phyloP scores from a whole-genome alignment of 345 rosid genomes.

The Angophora floribunda region DNA sequence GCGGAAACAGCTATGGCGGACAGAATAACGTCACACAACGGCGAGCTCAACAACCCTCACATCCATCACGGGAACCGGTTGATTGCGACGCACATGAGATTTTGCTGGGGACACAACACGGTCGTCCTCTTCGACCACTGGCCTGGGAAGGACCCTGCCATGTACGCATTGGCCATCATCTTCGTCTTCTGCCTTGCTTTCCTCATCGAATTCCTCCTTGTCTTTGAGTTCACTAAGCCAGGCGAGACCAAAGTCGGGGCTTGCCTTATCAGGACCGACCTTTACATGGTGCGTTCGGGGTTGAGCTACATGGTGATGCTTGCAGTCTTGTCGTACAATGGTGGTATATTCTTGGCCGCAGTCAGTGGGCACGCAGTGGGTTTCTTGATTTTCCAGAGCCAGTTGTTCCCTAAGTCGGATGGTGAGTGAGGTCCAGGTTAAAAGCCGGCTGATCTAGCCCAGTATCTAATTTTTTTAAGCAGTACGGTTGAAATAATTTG shows the following conservation, averaged over 20 bases:
- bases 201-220: constrained; percentile 41
- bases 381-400: constrained; percentile 44
- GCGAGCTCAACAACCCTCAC: neutral
- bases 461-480: neutral
- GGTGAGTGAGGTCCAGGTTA: neutral
- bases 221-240: constrained; percentile 28
- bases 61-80: neutral
- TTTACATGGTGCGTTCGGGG: constrained; percentile 41
- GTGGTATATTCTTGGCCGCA: constrained; percentile 62
- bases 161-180: constrained; percentile 58
- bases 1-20: neutral
- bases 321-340: constrained; percentile 72
- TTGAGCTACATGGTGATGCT: constrained; percentile 63
- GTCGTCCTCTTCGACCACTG: constrained; percentile 61
- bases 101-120: constrained; percentile 48
- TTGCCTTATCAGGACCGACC: constrained; percentile 43
- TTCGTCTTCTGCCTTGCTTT: constrained; percentile 56
- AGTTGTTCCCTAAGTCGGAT: constrained; percentile 20
- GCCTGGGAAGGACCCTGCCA: constrained; percentile 54
- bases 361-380: constrained; percentile 71
- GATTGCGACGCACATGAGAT: constrained; percentile 17
- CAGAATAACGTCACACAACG: neutral
- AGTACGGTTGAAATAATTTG: neutral
- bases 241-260: constrained; percentile 37
- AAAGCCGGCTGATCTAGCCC: neutral